These are phyloP conservation scores for Saccharomyces pastorianus DNA, from an alignment of 1,139 yeast species.

Conservation along the genomic window DNA sequence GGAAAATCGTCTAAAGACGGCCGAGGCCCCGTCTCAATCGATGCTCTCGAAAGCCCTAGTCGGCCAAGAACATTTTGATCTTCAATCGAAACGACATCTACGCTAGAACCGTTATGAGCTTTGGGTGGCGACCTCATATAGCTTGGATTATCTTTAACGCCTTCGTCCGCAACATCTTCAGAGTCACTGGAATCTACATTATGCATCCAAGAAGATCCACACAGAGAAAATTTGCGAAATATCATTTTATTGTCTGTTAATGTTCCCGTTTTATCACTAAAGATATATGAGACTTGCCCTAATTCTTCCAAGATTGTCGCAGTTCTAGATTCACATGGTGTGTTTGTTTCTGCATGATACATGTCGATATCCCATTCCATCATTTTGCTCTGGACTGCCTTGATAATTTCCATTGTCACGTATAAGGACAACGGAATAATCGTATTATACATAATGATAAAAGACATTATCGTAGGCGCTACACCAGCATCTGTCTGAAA, in stretches of 20 bases:
- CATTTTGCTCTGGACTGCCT: slow-evolving; percentile 72
- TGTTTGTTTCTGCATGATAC: slow-evolving; percentile 77
- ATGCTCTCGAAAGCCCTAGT: slow-evolving; percentile 6
- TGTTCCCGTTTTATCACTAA: slow-evolving; percentile 96
- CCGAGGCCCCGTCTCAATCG: neutral
- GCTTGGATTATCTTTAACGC: slow-evolving; percentile 8
- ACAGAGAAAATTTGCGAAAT: slow-evolving; percentile 72
- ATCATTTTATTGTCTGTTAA: slow-evolving; percentile 86
- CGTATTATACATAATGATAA: slow-evolving; percentile 93
- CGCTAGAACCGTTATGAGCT: slow-evolving; percentile 9
- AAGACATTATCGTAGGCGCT: slow-evolving; percentile 90
- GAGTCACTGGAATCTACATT: slow-evolving; percentile 41
- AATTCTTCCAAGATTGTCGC: slow-evolving; percentile 93
- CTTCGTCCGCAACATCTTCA: neutral
- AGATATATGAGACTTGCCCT: slow-evolving; percentile 92
- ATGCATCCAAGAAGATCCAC: slow-evolving; percentile 88
- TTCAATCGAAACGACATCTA: slow-evolving; percentile 19
- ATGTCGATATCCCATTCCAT: slow-evolving; percentile 88
- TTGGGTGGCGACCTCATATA: slow-evolving; percentile 4
- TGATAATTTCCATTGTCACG: slow-evolving; percentile 93
- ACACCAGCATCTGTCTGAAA: slow-evolving; percentile 68
- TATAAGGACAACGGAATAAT: slow-evolving; percentile 89
- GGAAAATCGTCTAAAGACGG: slow-evolving; percentile 1
- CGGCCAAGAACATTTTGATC: slow-evolving; percentile 11
- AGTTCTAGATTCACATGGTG: slow-evolving; percentile 91